Percentiles rank a stretch among this genome's conserved stretches.
Conservation (phyloP, 23 red algal genomes). For the Agarophyton chilense region DNA sequence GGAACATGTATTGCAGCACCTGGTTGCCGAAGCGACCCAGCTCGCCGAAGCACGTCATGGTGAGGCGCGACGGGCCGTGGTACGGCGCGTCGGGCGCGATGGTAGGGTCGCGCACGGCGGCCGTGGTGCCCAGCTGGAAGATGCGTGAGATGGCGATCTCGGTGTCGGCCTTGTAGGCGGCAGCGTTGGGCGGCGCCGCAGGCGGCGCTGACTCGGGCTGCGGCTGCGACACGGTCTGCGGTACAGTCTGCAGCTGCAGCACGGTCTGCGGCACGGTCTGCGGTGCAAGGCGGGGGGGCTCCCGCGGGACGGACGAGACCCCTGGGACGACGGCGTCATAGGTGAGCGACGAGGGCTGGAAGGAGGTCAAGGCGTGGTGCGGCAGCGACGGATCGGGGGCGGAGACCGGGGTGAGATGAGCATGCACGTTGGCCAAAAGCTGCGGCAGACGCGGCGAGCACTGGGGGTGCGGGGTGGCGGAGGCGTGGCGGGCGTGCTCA, state of each 20-base stretch:
- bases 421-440: background rate
- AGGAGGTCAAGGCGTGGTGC: background rate
- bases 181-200: background rate
- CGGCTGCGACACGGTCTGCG: background rate
- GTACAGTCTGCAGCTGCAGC: background rate
- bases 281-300: background rate
- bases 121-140: constrained; percentile 82
- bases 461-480: background rate
- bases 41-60: constrained; percentile 98
- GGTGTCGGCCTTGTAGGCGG: constrained; percentile 89
- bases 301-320: background rate
- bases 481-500: background rate
- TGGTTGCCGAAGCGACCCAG: constrained; percentile 98
- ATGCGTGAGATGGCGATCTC: constrained; percentile 94
- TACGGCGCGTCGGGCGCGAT: constrained; percentile 83
- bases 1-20: constrained; percentile 94
- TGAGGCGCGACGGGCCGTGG: constrained; percentile 76
- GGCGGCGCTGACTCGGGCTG: too few species aligned
- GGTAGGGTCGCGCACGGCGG: constrained; percentile 56
- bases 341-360: background rate
- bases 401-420: background rate
- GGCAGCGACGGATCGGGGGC: background rate
- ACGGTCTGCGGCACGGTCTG: background rate
- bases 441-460: background rate
- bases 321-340: constrained; percentile 48